Evolutionary conservation across 2,329 filamentous ascomycete species (phyloP), one percentile per base, ranked within the genome.

Genomic region (Aspergillus hortae): DNA sequence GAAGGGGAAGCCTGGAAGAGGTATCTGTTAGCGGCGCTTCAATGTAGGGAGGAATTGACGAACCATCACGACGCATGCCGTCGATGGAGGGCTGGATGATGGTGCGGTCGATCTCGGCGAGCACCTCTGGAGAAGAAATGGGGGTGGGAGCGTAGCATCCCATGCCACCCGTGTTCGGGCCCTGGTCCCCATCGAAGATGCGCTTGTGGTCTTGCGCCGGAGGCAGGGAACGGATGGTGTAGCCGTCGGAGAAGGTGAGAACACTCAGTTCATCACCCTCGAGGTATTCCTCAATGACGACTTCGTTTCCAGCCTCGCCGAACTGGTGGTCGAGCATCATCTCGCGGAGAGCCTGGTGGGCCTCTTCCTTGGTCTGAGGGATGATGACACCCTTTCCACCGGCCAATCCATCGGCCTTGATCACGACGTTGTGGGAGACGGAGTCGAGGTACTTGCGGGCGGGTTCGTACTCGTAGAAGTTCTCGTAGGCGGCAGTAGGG

Each of bases 201-300:
- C 91, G 84, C 81, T 99, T 97, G 78, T 99, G 94, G 70, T 97
- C 94, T 72, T 99, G 94, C 1, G 92, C 92, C 1, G 94, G 87
- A 4, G 92, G 92, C 9, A 97, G 79, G 7, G 88, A 90, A 66
- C 84, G 82, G 68, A 95, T 88, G 1, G 87, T 87, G 67, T 88
- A 87, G 47, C 94, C 94, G 67, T 99, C 94, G 65, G 86, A 90
- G 74, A 99, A 96, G 30, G 87, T 90, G 45, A 99, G 78, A 58
- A 99, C 88, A 66, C 89, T 94, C 56, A 97, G 80, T 73, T 99
- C 94, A 58, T 97, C 90, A 42, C 94, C 94, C 55, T 89, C 84
- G 32, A 99, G 77, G 61, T 89, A 94, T 73, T 99, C 92, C 71
- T 99, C 94, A 57, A 99, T 92, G 41, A 99, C 92, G 17, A 99